phyloP scores from a whole-genome alignment of 176 grass and related monocot species.

The Rhipidocladum racemiflorum region DNA sequence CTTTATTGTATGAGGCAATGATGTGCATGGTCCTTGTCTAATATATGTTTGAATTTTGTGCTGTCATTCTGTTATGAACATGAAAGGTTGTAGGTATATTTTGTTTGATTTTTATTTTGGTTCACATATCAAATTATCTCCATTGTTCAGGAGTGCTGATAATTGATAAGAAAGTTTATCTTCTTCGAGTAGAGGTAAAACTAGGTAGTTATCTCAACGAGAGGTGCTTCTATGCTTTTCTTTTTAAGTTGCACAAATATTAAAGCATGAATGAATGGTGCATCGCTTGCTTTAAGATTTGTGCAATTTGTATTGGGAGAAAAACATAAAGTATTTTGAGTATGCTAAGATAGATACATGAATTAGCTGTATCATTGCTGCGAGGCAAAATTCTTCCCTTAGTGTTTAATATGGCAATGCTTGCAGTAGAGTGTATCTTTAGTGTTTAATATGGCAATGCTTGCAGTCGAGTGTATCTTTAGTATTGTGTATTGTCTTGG shows the following conservation, averaged over 20 bases:
- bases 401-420: not conserved
- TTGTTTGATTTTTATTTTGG: not conserved
- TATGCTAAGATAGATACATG: not conserved
- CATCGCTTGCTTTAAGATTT: too few relatives aligned
- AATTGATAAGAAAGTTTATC: not conserved
- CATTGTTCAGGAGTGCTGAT: not conserved
- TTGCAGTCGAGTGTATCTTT: not conserved
- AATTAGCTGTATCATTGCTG: not conserved
- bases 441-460: not conserved
- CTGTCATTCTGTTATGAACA: not conserved
- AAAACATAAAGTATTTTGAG: not conserved
- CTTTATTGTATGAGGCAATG: not conserved
- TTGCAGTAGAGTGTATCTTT: not conserved
- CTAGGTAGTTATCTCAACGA: not conserved
- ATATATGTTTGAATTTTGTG: not conserved
- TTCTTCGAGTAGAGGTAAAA: slow-evolving; percentile 10
- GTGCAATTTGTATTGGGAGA: too few relatives aligned
- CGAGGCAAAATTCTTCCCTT: not conserved
- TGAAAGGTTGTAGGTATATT: not conserved
- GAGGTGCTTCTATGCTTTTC: too few relatives aligned
- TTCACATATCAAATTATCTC: not conserved
- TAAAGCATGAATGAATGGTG: too few relatives aligned
- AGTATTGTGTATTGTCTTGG: not conserved
- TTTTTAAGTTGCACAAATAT: too few relatives aligned
- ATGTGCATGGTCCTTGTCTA: not conserved